A percentile compares a stretch with the other conserved stretches of the same genome.
Conservation (phyloP, 2,329 filamentous ascomycete species). For the Diaporthe citriasiana region DNA sequence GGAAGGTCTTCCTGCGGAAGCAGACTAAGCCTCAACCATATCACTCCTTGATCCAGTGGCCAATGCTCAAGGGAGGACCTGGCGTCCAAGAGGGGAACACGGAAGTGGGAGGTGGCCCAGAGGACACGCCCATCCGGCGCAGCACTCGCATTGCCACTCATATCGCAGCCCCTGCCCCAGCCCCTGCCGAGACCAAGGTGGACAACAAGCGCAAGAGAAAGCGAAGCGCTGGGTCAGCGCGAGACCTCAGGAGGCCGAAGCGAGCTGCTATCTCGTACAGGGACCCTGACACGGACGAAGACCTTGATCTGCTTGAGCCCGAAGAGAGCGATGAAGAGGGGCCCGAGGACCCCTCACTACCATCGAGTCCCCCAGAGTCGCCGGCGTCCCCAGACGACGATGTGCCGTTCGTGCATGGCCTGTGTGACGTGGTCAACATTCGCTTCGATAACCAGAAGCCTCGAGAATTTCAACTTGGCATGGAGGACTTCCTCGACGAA, state of each 20-base stretch:
- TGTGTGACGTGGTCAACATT: slow-evolving; percentile 79
- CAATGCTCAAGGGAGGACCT: slow-evolving; percentile 18
- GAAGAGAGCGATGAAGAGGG: slow-evolving; percentile 43
- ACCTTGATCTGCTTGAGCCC: slow-evolving; percentile 39
- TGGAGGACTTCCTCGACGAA: slow-evolving; percentile 78
- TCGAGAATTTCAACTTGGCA: slow-evolving; percentile 75
- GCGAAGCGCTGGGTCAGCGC: slow-evolving; percentile 26
- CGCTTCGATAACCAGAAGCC: slow-evolving; percentile 83
- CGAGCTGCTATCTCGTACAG: slow-evolving; percentile 38
- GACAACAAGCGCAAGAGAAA: slow-evolving; percentile 38
- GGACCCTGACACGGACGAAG: slow-evolving; percentile 41
- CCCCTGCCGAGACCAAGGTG: not conserved
- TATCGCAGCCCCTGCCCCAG: slow-evolving; percentile 39
- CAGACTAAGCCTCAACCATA: slow-evolving; percentile 41
- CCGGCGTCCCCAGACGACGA: slow-evolving; percentile 27
- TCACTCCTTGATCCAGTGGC: slow-evolving; percentile 41
- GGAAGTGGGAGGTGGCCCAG: not conserved
- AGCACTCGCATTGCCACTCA: slow-evolving; percentile 49
- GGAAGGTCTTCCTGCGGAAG: slow-evolving; percentile 73
- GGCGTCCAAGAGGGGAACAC: not conserved
- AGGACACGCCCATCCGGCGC: slow-evolving; percentile 44
- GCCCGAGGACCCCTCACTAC: slow-evolving; percentile 23
- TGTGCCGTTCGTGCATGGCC: slow-evolving; percentile 70
- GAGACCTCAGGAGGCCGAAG: slow-evolving; percentile 40
- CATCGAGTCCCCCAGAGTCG: slow-evolving; percentile 36